Percentiles rank a stretch among this genome's conserved stretches.
Evolutionary conservation across 768 basidiomycete genomes (phyloP).

Genomic region (Amanita brunnescens): DNA sequence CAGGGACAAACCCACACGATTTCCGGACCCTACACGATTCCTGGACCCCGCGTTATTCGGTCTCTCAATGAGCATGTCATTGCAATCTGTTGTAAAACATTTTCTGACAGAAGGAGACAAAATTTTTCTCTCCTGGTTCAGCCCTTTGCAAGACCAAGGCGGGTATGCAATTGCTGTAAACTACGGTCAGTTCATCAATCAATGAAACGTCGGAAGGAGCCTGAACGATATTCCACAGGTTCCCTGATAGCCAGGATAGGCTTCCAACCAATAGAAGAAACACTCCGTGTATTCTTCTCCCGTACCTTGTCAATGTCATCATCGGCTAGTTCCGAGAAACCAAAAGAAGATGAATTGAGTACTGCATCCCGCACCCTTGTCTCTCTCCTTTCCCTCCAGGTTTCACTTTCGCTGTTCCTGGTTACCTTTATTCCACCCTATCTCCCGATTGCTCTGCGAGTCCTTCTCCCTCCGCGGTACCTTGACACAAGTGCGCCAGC

Average conservation of each 20-base stretch:
- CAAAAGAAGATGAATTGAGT: constrained; percentile 15
- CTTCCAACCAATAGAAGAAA: constrained; percentile 95
- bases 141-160: constrained; percentile 80
- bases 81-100: constrained; percentile 88
- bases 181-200: constrained; percentile 55
- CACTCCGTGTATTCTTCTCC: constrained; percentile 84
- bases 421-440: constrained; percentile 70
- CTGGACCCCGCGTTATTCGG: constrained; percentile 36
- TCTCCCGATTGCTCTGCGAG: constrained; percentile 54
- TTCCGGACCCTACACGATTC: constrained; percentile 26
- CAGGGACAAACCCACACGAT: constrained; percentile 10
- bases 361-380: constrained; percentile 45
- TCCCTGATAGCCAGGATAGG: constrained; percentile 87
- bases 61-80: constrained; percentile 77
- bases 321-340: constrained; percentile 7
- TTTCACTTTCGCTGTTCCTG: constrained; percentile 58
- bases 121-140: constrained; percentile 76
- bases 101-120: constrained; percentile 95
- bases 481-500: constrained; percentile 68
- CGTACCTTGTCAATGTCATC: constrained; percentile 35
- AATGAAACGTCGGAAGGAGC: not conserved
- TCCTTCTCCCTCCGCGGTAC: constrained; percentile 68
- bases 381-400: constrained; percentile 58
- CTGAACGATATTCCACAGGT: constrained; percentile 36
- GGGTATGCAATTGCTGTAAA: constrained; percentile 95